These are phyloP conservation scores for Lagenaria siceraria DNA, from an alignment of 306 rosid species.

Conservation along the genomic window DNA sequence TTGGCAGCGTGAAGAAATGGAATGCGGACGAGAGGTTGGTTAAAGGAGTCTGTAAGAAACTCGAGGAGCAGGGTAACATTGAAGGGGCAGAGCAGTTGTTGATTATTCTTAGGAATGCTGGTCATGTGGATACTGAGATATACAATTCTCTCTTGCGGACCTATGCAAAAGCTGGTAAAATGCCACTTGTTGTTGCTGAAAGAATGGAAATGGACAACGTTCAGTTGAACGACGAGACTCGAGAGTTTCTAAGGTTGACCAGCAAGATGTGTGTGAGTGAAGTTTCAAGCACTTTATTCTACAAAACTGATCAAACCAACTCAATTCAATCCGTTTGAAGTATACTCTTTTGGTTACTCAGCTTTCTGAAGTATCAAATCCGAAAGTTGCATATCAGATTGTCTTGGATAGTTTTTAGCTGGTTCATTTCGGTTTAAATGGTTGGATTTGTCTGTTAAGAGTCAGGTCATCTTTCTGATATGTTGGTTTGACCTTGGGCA, in stretches of 20 bases:
- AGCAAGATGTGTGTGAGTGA: slow-evolving; percentile 64
- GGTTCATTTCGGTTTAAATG: not conserved
- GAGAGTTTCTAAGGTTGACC: slow-evolving; percentile 41
- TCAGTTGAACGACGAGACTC: slow-evolving; percentile 59
- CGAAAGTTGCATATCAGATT: not conserved
- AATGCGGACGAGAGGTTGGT: slow-evolving; percentile 36
- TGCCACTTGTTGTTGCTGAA: slow-evolving; percentile 71
- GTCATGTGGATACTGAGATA: slow-evolving; percentile 50
- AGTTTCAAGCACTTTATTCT: slow-evolving; percentile 26
- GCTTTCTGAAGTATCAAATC: not conserved
- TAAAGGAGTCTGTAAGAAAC: slow-evolving; percentile 38
- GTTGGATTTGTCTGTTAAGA: not conserved
- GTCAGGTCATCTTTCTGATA: not conserved
- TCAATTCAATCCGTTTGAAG: not conserved
- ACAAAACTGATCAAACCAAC: not conserved
- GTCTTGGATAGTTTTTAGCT: not conserved
- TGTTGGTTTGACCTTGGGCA: not conserved
- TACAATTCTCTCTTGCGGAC: slow-evolving; percentile 51
- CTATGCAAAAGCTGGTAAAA: slow-evolving; percentile 64
- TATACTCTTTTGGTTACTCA: not conserved
- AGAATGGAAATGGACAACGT: slow-evolving; percentile 71
- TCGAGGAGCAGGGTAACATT: slow-evolving; percentile 42
- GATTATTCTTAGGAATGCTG: slow-evolving; percentile 41
- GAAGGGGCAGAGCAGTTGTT: slow-evolving; percentile 62
- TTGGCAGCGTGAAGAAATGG: slow-evolving; percentile 67